Base-by-base conservation (phyloP, 2,329 filamentous ascomycete species). In the Alternaria consortialis region DNA sequence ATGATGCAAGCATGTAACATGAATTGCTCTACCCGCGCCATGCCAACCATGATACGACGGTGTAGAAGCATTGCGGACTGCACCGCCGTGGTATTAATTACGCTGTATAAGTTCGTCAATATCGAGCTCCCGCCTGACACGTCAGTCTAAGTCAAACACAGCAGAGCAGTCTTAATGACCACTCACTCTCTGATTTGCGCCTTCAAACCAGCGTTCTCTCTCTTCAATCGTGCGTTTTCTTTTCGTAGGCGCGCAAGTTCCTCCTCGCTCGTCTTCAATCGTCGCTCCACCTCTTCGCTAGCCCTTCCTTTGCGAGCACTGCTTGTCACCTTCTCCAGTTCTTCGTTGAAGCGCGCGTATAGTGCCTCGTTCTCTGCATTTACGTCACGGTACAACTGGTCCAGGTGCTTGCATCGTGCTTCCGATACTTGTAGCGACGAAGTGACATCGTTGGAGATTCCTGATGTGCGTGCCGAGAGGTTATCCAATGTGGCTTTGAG, bases 301-400 rank as follows among this genome's bases (percentile, higher is more conserved):
- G 92, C 92, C 42, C 92, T 90, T 50, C 91, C 90, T 4, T 88
- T 87, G 67, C 88, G 88, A 48, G 95, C 84, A 40, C 70, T 73
- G 40, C 90, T 91, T 76, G 88, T 90, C 62, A 97, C 91, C 81
- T 91, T 93, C 69, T 88, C 90, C 48, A 98, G 82, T 80, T 97
- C 94, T n/a, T 88, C 87, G 72, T 97, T 97, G 83, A 97, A 97
- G 62, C 90, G 90, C 67, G 94, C 91, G 78, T 97, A 97, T 56
- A 98, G 84, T 31, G 94, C 87, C 80, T 97, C 94, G 71, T 97
- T 98, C 82, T 98, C 94, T 0, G 92, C 91, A 70, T 89, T 93
- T 15, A 90, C 87, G 74, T 97, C 93, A 66, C 92, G 91, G 81
- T 96, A 97, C 53, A 97, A 82, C 79, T 96, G 91, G 75, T 97